Evolutionary conservation across 371 early-diverging fungal genomes (phyloP), one percentile per base, ranked within the genome.

Genomic region (Fennellomyces sp.): DNA sequence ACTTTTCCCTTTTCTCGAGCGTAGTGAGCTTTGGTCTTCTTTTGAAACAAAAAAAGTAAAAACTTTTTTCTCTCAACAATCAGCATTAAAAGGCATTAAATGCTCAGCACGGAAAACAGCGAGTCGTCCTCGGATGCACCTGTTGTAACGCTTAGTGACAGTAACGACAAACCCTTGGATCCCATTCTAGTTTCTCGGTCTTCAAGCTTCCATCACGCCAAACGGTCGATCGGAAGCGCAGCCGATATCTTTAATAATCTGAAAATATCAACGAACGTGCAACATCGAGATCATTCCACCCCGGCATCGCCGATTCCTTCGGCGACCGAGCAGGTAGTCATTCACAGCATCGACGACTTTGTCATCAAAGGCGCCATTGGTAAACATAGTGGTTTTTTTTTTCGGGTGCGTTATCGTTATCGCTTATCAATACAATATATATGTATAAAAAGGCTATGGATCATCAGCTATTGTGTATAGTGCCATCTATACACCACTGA

Each of bases 401-500:
- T 13, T 33, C 35, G 6, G 6, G 8, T 33, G 35, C 13, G 6
- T 33, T 13, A 13, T 33, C 35, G 13, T 33, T 33, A 33, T 41
- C n/a, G 19, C 41, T 41, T 17, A 41, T 41, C 12, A 41, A 45
- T 23, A 39, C 39, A 39, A 15, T 15, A 15, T 39, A 33, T 33
- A 33, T 33, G 13, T 28, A 26, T 42, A 5, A 5, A 25, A 28
- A 92, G 95, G 96, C 2, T 93, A 89, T 74, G 96, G 96, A 11
- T 93, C 94, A 0, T 94, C 95, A 1, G 96, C 95, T 0, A 81
- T 90, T 23, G 96, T 94, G 0, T 92, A 91, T 75, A 77, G 80
- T 53, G 94, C 94, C 12, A 75, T 80, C 52, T 94, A 91, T 68
- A 88, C 83, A 56, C 94, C 94, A 10, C 41, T 80, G 25, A 82